These are phyloP conservation scores for Pichia nanzhaoensis DNA, from an alignment of 805 yeast species.

Conservation along the genomic window DNA sequence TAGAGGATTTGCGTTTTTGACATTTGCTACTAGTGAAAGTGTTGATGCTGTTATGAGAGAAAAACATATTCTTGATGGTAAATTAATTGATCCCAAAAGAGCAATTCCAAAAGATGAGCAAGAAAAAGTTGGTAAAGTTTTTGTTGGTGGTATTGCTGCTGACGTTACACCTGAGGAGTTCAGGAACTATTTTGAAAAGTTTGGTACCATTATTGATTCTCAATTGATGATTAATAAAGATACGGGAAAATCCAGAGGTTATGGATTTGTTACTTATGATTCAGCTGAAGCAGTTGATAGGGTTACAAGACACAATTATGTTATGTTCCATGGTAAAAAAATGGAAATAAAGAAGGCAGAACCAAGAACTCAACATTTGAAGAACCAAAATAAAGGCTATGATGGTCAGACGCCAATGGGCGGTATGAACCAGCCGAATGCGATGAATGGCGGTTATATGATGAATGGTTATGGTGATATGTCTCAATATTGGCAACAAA, in stretches of 20 bases:
- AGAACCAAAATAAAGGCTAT: constrained; percentile 5
- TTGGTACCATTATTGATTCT: constrained; percentile 89
- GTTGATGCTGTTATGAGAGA: constrained; percentile 82
- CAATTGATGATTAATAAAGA: constrained; percentile 97
- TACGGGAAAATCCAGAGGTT: constrained; percentile 94
- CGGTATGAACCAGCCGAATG: constrained; percentile 17
- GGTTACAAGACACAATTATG: constrained; percentile 74
- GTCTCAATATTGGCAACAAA: constrained; percentile 53
- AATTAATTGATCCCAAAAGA: constrained; percentile 93
- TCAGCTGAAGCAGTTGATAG: constrained; percentile 90
- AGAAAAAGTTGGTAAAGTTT: constrained; percentile 92
- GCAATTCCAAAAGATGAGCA: constrained; percentile 98
- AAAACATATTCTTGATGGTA: constrained; percentile 89
- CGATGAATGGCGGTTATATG: constrained; percentile 24
- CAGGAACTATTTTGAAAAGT: constrained; percentile 75
- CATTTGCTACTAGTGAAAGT: constrained; percentile 72
- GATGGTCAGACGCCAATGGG: constrained; percentile 19
- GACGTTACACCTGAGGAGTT: constrained; percentile 90
- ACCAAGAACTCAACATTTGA: constrained; percentile 61
- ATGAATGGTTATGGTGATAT: constrained; percentile 32
- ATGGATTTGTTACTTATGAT: constrained; percentile 94
- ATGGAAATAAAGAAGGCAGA: constrained; percentile 83
- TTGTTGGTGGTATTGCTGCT: constrained; percentile 94
- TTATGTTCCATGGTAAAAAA: constrained; percentile 77
- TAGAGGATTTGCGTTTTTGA: constrained; percentile 90